Base-by-base conservation (phyloP, 768 basidiomycete genomes). In the Lentinula aciculospora region DNA sequence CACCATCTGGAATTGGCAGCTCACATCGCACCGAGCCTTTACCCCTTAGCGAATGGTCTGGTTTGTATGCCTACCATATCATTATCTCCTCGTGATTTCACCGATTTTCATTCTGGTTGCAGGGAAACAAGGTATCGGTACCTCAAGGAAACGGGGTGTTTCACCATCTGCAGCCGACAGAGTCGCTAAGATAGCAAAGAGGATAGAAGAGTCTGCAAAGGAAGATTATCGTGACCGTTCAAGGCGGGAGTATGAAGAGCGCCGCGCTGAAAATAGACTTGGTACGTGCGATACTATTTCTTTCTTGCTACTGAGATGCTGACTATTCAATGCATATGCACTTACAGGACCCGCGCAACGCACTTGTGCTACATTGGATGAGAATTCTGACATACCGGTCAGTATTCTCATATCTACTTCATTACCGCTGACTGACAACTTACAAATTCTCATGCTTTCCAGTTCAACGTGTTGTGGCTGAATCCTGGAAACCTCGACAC, bases 391-490 rank as follows among this genome's bases (percentile, higher is more conserved):
- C 44, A 83, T 83, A 63, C 69, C 80, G 72, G 88, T 88, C 58
- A 62, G 85, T 71, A 44, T 51, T 32, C 25, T 29, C 21, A 46
- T 32, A 47, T 34, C 40, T 42, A 29, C 28, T 42, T 39, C 40
- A 40, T 56, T 58, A 25, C 51, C 10, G n/a, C 42, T 57, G 17
- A 15, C 36, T 56, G 48, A n/a, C 42, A 46, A 31, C 21, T 45
- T 2, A 19, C 28, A 12, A 47, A 28, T 49, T 25, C 28, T 28
- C 29, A 32, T 21, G 46, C 27, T 45, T 40, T 25, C 44, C 64
- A 94, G 92, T 92, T 92, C 70, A 92, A 93, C 64, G 81, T 88
- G 31, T 74, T 92, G 27, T 91, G 87, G 84, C 75, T 94, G 54
- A 82, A 92, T 66, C 85, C 89, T 2, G 74, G 76, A 56, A 78